Evolutionary conservation across 129 eudicot genomes (phyloP), one percentile per base, ranked within the genome.

Genomic region (Chrysanthemum makinoi): DNA sequence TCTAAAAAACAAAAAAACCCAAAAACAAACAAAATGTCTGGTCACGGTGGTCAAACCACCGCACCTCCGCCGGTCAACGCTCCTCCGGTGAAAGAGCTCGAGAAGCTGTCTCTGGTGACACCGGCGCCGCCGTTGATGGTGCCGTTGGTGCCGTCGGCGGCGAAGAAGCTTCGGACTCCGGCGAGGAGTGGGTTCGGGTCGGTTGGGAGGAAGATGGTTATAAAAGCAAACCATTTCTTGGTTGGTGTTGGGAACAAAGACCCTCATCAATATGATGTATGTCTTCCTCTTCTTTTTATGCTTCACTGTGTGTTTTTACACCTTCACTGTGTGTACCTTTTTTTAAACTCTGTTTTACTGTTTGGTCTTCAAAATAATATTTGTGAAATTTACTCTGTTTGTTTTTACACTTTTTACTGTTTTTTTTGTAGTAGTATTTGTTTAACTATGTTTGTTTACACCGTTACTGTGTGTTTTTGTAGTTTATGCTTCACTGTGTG

Each of bases 191-290:
- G 88, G 0, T 69, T 0, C 11, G 98, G 98, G 0, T 78, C 71
- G 0, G 6, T 35, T 0, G 99, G 99, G 0, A 12, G 59, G 6
- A 83, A 57, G n/a, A 70, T 87, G 20, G 44, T 74, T 0, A 87
- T 94, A 8, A 78, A 68, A 46, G 99, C 99, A 0, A 94, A 94
- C 28, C 99, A 94, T 48, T 94, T 94, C 12, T 81, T 84, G 0
- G 96, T 90, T 28, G 64, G 80, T 33, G 72, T 87, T 3, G 80
- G 89, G 0, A 76, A 84, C 0, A 65, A 66, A n/a, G 96, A 90
- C 56, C 69, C 92, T 0, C 80, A 84, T 17, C 99, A 94, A 4
- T 90, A 94, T 2, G 96, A 90, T 80, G 98, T 92, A 69, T 68
- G 87, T n/a, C 26, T 39, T 39, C 44, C 6, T 39, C 7, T 39